phyloP scores from a whole-genome alignment of 495 filamentous ascomycete genomes.

The Trichocladium antarcticum region DNA sequence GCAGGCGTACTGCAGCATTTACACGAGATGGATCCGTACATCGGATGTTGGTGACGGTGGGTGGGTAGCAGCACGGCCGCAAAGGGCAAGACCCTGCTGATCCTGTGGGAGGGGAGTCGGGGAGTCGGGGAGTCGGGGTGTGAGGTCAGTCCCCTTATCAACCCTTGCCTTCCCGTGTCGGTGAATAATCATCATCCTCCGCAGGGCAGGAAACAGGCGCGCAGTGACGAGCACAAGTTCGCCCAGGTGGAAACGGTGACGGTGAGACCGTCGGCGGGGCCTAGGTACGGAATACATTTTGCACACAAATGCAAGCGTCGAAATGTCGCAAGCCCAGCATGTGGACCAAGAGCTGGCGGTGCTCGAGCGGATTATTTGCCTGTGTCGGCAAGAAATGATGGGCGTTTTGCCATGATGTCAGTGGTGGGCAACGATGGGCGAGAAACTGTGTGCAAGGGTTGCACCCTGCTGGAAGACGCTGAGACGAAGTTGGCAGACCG shows the following conservation, averaged over 20 bases:
- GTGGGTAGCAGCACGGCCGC: not conserved
- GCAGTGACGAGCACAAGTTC: too few relatives aligned
- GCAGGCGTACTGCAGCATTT: not conserved
- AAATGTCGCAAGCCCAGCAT: not conserved
- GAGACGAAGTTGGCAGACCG: constrained; percentile 11
- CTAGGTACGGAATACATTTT: too few relatives aligned
- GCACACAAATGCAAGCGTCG: too few relatives aligned
- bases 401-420: constrained; percentile 22
- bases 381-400: constrained; percentile 3
- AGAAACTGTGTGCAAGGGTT: not conserved
- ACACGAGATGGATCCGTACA: constrained; percentile 1
- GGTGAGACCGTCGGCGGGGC: not conserved
- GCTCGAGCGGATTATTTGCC: too few relatives aligned
- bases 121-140: not conserved
- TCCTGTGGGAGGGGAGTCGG: constrained; percentile 13
- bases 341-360: constrained; percentile 6
- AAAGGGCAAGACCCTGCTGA: constrained; percentile 32
- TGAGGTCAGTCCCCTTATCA: not conserved
- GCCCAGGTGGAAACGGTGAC: not conserved
- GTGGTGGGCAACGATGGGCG: constrained; percentile 13
- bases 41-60: constrained; percentile 5
- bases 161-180: not conserved
- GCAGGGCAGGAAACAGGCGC: not conserved
- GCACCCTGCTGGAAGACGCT: too few relatives aligned
- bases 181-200: not conserved